Evolutionary conservation across 306 rosid genomes (phyloP), one percentile per base, ranked within the genome.

Genomic region (Mimosa pudica): DNA sequence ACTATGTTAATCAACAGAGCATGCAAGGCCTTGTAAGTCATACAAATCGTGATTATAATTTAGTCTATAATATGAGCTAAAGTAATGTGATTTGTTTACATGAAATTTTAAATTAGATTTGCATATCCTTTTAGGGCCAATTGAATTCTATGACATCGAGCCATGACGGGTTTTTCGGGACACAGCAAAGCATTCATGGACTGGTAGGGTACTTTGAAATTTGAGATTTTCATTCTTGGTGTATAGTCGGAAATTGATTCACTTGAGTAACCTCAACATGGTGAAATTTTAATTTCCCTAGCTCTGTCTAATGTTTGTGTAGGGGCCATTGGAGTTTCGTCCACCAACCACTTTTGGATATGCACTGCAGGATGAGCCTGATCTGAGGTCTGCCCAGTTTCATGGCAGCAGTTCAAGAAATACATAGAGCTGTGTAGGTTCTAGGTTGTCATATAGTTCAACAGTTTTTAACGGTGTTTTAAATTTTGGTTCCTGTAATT

Each of bases 111-210:
- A 66, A 64, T 72, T 77, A 12, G 75, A 80, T 75, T 73, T 70
- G 8, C 69, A 55, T 33, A 57, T 71, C 78, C 69, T 81, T 73
- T 77, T 80, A 93, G 97, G 97, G 98, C 54, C 97, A 92, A 44
- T 78, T 94, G 72, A 92, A 81, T 85, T 85, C 97, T 46, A 89
- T 94, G 83, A 86, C 91, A 62, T 85, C 96, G 35, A 84, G 85
- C 69, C 96, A 92, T 3, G 67, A 61, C 77, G 94, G 92, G 4
- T 92, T 63, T 83, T 94, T 82, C 4, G 91, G 91, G 85, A 60
- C 95, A 63, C 98, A 91, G 63, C 97, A 89, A 85, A 78, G 87
- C 85, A 90, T 93, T 81, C 97, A 92, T 64, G 92, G 92, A 77
- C 89, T 94, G 98, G 98, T 94, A 88, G 46, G 13, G 46, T 64